A percentile compares a stretch with the other conserved stretches of the same genome.
Evolutionary conservation across 257 asterid species (phyloP).

Genomic region (Jaltomata sinuosa): DNA sequence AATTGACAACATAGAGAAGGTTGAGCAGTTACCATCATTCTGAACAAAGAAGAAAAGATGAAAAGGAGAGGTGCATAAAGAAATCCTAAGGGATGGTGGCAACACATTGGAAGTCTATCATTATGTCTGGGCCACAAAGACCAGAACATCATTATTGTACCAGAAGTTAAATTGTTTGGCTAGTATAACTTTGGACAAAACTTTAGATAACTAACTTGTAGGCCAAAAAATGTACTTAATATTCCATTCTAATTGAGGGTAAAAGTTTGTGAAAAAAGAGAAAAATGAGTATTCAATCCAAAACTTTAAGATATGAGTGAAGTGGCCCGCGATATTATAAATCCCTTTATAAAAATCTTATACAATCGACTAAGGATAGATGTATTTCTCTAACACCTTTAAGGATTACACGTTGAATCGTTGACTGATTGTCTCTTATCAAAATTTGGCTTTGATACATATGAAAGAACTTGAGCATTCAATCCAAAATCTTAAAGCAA

Average conservation of each 20-base stretch:
- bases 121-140: neutral
- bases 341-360: neutral
- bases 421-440: neutral
- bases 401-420: neutral
- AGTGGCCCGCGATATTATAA: neutral
- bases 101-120: neutral
- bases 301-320: neutral
- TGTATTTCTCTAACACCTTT: neutral
- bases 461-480: neutral
- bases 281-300: neutral
- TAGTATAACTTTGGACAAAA: neutral
- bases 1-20: neutral
- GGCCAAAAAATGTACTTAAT: neutral
- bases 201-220: neutral
- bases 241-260: neutral
- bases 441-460: too few relatives aligned
- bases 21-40: neutral
- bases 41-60: neutral
- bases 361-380: neutral
- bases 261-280: neutral
- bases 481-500: neutral
- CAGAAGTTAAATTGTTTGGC: neutral
- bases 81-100: neutral
- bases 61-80: neutral
- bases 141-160: neutral